Evolutionary conservation across 2,329 filamentous ascomycete species (phyloP).

Genomic region (Fusarium nurragi): DNA sequence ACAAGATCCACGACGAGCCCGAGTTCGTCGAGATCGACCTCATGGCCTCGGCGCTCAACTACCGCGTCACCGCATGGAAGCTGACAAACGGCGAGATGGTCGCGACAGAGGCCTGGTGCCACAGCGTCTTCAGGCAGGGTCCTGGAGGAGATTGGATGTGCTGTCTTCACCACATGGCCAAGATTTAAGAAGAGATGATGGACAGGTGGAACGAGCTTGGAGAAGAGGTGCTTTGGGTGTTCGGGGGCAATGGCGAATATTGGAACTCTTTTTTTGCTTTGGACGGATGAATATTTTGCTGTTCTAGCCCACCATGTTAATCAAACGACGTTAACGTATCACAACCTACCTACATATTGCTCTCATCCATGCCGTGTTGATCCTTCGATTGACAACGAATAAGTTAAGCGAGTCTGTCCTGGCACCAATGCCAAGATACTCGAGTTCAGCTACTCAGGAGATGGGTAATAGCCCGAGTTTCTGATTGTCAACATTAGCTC

Average conservation of each 20-base stretch:
- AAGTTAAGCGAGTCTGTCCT: neutral
- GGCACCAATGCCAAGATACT: neutral
- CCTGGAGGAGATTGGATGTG: conserved; percentile 50
- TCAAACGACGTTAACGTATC: conserved; percentile 17
- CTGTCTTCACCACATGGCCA: conserved; percentile 49
- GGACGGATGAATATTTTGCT: conserved; percentile 12
- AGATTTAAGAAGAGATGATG: conserved; percentile 21
- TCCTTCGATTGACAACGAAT: neutral
- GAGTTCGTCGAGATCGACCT: conserved; percentile 52
- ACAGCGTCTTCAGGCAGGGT: conserved; percentile 48
- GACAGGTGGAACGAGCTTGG: neutral
- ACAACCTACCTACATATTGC: neutral
- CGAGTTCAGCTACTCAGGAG: neutral
- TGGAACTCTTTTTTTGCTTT: conserved; percentile 14
- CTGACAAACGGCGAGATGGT: conserved; percentile 45
- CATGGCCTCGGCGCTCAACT: conserved; percentile 48
- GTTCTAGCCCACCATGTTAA: conserved; percentile 14
- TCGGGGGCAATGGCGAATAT: conserved; percentile 25
- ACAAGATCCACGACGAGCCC: conserved; percentile 49
- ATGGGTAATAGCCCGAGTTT: conserved; percentile 18
- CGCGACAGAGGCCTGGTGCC: conserved; percentile 49
- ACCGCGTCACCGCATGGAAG: conserved; percentile 49
- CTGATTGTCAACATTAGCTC: conserved; percentile 18
- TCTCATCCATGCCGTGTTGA: neutral
- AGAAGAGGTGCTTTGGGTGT: conserved; percentile 24